Evolutionary conservation across 116 monocot genomes (phyloP).

Genomic region (Zostera marina): DNA sequence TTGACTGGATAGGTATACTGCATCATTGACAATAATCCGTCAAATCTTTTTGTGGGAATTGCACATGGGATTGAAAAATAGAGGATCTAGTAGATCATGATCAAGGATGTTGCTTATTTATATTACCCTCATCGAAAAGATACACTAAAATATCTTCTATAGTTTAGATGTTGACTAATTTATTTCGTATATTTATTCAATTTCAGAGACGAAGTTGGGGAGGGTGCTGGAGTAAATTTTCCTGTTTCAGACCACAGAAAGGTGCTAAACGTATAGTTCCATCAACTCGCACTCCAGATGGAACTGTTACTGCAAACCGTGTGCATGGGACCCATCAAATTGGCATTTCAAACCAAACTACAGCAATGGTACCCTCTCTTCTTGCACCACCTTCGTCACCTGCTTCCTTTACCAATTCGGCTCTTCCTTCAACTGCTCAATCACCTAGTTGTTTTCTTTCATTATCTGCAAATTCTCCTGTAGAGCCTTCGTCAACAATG

Average conservation of each 20-base stretch:
- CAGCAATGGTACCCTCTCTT: conserved; percentile 51
- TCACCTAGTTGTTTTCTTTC: conserved; percentile 86
- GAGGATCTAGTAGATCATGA: too few species aligned
- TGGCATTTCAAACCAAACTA: conserved; percentile 40
- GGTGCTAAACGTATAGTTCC: conserved; percentile 81
- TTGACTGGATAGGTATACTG: too few species aligned
- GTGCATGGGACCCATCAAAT: conserved; percentile 30
- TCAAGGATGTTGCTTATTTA: too few species aligned
- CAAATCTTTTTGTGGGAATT: too few species aligned
- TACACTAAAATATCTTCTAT: background rate
- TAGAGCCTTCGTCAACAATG: conserved; percentile 59
- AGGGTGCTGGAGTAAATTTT: conserved; percentile 57
- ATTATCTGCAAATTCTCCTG: conserved; percentile 69
- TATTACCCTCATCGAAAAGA: too few species aligned
- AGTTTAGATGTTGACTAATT: background rate
- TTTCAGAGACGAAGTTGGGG: conserved; percentile 58
- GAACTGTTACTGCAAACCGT: conserved; percentile 31
- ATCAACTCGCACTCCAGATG: conserved; percentile 68
- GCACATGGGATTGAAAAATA: too few species aligned
- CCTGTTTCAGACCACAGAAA: conserved; percentile 86
- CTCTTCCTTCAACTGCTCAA: conserved; percentile 81
- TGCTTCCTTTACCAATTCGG: conserved; percentile 87
- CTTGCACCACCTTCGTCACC: conserved; percentile 97
- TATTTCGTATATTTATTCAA: background rate
- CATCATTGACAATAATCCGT: too few species aligned